Evolutionary conservation across 495 filamentous ascomycete species (phyloP).

Genomic region (Neohortaea acidophila): DNA sequence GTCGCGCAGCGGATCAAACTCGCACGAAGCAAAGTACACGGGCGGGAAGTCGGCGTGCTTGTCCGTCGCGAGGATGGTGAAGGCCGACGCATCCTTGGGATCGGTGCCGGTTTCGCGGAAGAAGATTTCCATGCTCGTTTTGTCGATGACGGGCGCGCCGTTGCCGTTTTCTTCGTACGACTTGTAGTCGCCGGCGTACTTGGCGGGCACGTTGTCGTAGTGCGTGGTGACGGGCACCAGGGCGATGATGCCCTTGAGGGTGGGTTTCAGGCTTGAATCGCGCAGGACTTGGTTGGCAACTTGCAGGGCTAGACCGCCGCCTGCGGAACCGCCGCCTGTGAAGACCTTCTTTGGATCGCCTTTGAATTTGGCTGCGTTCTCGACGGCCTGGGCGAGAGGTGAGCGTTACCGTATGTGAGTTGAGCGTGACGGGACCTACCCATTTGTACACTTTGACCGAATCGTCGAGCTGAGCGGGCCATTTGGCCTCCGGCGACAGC

Average conservation of each 20-base stretch:
- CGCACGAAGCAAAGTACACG: conserved; percentile 19
- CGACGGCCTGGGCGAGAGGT: conserved; percentile 15
- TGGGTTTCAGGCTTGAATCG: conserved; percentile 7
- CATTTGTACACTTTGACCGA: conserved; percentile 16
- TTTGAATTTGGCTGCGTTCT: conserved; percentile 17
- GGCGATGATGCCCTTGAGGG: conserved; percentile 18
- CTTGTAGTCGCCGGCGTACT: conserved; percentile 19
- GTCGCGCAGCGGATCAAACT: conserved; percentile 22
- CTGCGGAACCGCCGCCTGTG: conserved; percentile 21
- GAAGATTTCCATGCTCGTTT: conserved; percentile 13
- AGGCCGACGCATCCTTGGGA: conserved; percentile 13
- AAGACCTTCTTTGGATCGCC: conserved; percentile 18
- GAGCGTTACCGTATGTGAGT: too few relatives aligned
- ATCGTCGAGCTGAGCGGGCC: conserved; percentile 21
- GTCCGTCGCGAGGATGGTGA: conserved; percentile 11
- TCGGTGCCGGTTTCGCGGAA: conserved; percentile 12
- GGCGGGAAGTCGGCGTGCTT: conserved; percentile 19
- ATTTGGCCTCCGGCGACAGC: conserved; percentile 20
- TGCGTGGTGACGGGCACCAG: conserved; percentile 19
- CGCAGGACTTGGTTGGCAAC: conserved; percentile 18
- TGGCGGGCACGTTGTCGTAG: conserved; percentile 14
- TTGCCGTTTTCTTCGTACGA: conserved; percentile 20
- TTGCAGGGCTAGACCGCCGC: conserved; percentile 20
- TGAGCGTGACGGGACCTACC: conserved; percentile 11
- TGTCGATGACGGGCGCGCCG: conserved; percentile 18